phyloP scores from a whole-genome alignment of 345 rosid species.

The Eucalyptus sp. region DNA sequence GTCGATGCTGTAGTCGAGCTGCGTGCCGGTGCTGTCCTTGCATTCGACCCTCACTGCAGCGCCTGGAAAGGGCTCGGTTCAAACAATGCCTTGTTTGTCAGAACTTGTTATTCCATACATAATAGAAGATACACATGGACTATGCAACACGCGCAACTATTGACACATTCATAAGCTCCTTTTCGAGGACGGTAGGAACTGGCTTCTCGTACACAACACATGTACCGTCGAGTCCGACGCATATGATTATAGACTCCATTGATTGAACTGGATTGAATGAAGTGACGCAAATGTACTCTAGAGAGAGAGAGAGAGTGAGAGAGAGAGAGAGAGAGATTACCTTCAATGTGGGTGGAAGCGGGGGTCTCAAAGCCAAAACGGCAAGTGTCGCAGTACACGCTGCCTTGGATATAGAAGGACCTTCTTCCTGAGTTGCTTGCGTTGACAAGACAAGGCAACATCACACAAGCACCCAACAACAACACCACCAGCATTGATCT shows the following conservation, averaged over 20 bases:
- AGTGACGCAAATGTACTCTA: neutral
- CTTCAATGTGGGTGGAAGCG: conserved; percentile 20
- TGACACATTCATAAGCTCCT: neutral
- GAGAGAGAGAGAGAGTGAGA: neutral
- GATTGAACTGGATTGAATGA: neutral
- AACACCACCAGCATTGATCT: neutral
- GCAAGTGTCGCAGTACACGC: conserved; percentile 66
- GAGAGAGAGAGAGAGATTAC: conserved; percentile 7
- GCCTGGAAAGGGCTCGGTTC: conserved; percentile 13
- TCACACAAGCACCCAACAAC: neutral
- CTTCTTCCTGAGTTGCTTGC: neutral
- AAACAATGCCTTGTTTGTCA: neutral
- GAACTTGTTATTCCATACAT: too few relatives aligned
- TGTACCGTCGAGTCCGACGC: neutral
- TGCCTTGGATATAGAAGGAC: conserved; percentile 36
- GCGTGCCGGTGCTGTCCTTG: conserved; percentile 20
- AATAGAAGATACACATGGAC: neutral
- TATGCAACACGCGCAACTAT: neutral
- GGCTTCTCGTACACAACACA: neutral
- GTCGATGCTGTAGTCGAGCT: conserved; percentile 3
- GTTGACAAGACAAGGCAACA: neutral
- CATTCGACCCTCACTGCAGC: conserved; percentile 47
- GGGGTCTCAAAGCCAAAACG: conserved; percentile 55
- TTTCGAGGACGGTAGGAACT: neutral
- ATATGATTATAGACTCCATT: neutral